phyloP scores from a whole-genome alignment of 495 filamentous ascomycete species.

The Talaromyces liani region DNA sequence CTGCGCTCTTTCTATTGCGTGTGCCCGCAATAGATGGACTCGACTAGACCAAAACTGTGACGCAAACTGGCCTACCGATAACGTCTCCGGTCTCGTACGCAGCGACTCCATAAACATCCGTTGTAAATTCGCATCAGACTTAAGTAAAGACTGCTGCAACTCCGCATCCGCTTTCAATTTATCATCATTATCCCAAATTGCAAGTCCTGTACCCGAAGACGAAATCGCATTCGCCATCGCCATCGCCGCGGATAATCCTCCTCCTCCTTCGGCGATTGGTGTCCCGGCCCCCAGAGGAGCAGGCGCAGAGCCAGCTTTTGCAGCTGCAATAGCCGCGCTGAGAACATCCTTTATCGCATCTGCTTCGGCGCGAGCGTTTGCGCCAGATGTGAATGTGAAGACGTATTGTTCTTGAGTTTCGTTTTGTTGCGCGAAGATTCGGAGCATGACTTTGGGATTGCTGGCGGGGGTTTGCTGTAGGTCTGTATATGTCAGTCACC shows the following conservation, averaged over 20 bases:
- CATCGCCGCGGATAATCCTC: slow-evolving; percentile 43
- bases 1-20: slow-evolving; percentile 84
- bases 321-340: slow-evolving; percentile 62
- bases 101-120: slow-evolving; percentile 77
- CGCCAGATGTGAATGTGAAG: slow-evolving; percentile 76
- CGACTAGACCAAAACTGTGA: slow-evolving; percentile 90
- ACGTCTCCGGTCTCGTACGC: slow-evolving; percentile 68
- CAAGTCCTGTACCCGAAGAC: slow-evolving; percentile 33
- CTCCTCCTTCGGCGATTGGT: slow-evolving; percentile 27
- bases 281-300: slow-evolving; percentile 15
- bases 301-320: slow-evolving; percentile 48
- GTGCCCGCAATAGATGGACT: slow-evolving; percentile 73
- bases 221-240: slow-evolving; percentile 50
- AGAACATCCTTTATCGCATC: slow-evolving; percentile 75
- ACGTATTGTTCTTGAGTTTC: slow-evolving; percentile 60
- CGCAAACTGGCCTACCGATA: slow-evolving; percentile 70
- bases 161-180: slow-evolving; percentile 64
- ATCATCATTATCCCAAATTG: slow-evolving; percentile 68
- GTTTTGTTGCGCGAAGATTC: slow-evolving; percentile 25
- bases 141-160: slow-evolving; percentile 79
- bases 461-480: slow-evolving; percentile 85
- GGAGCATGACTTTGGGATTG: slow-evolving; percentile 56
- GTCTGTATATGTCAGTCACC: slow-evolving; percentile 30
- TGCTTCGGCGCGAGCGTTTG: slow-evolving; percentile 71
- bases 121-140: slow-evolving; percentile 60